Evolutionary conservation across 169 alveolate genomes (phyloP), one percentile per base, ranked within the genome.

Genomic region (Plasmodium gallinaceum): DNA sequence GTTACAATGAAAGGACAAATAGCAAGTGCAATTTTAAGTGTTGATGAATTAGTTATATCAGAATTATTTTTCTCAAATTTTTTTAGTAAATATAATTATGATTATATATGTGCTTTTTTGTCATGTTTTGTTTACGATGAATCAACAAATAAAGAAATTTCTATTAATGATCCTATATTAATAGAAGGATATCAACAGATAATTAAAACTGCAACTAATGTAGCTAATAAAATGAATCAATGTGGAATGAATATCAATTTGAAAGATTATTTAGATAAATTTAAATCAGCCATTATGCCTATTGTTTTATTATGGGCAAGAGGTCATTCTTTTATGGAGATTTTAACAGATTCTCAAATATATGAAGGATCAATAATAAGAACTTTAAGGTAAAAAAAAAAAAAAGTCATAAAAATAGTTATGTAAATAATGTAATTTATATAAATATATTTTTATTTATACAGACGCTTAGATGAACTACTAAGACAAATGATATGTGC

Each of bases 331-430:
- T 98, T 98, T 88, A 95, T 95, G 61, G 99, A 97, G 75, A 95
- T 98, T 12, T 95, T 98, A 88, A 96, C 97, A 68, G 96, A 96
- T 46, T 96, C 98, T 32, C 96, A 97, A 86, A 95, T 98, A n/a
- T 99, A 96, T 93, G 99, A 98, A 93, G 99, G 99, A 65, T 96
- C 99, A 0, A 98, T 99, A 14, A 98, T 98, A 4, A 92, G 99
- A 66, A 93, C 97, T 24, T 92, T 97, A 70, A 95, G 96, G 93
- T 95, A 60, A 46, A 57, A 61, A 0, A 39, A 51, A 26, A 18
- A 46, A 16, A 37, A n/a, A 20, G 10, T 18, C 26, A 8, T 2
- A 45, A 18, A 18, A 37, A 74, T n/a, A 74, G 26, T 51, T 42
- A 39, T 5, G 48, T 37, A 10, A 10, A 26, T 51, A 66, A 10